Evolutionary conservation across 169 alveolate genomes (phyloP).

Genomic region (Eimeria tenella): DNA sequence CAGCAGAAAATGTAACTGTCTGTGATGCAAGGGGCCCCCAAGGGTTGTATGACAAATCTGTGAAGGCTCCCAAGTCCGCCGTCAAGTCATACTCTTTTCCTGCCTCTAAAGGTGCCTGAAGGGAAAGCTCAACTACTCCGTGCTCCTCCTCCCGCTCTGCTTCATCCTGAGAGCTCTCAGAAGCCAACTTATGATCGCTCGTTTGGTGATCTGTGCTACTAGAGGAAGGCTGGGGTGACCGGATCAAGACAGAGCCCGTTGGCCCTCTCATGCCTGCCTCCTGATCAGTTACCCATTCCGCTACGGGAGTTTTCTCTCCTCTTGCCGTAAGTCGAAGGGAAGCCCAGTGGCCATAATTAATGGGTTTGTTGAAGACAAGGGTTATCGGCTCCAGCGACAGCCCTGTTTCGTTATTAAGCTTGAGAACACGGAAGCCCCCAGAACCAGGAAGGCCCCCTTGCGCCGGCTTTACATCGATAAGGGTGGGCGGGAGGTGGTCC

Average conservation of each 20-base stretch:
- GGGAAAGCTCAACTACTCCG: conserved; percentile 70
- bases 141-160: not conserved
- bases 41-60: conserved; percentile 85
- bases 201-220: not conserved
- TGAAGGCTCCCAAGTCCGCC: conserved; percentile 83
- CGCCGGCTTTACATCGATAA: conserved; percentile 80
- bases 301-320: not conserved
- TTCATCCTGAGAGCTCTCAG: not conserved
- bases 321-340: conserved; percentile 73
- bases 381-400: conserved; percentile 70
- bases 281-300: conserved; percentile 61
- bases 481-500: conserved; percentile 81
- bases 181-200: not conserved
- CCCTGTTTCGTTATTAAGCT: conserved; percentile 75
- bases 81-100: conserved; percentile 83
- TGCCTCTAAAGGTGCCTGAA: conserved; percentile 73
- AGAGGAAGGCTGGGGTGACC: not conserved
- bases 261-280: conserved; percentile 75
- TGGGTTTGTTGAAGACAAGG: conserved; percentile 82
- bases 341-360: conserved; percentile 87
- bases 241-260: not conserved
- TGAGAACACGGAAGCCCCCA: conserved; percentile 53
- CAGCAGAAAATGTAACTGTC: conserved; percentile 2
- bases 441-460: not conserved
- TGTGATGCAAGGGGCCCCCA: conserved; percentile 84